A percentile compares a stretch with the other conserved stretches of the same genome.
These are phyloP conservation scores for Fusarium tjaetaba DNA, from an alignment of 2,329 filamentous ascomycete species.

Conservation along the genomic window DNA sequence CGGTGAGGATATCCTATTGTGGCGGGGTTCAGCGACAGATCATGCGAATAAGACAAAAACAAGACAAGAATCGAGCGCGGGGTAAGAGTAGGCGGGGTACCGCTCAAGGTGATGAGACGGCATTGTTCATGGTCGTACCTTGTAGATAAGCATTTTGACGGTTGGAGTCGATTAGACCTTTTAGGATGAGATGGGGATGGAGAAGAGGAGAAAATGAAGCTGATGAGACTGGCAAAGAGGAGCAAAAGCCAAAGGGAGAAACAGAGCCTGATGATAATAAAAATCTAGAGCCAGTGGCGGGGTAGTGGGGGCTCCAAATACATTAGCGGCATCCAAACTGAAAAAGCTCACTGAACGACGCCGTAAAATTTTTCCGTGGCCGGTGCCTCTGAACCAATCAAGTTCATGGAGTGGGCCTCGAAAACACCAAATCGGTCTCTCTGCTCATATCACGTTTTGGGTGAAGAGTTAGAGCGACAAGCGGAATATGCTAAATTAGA, in stretches of 20 bases:
- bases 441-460: background rate
- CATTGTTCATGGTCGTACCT: conserved; percentile 56
- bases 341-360: conserved; percentile 12
- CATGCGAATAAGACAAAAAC: conserved; percentile 21
- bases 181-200: conserved; percentile 26
- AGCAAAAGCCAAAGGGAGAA: conserved; percentile 29
- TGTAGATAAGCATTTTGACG: conserved; percentile 79
- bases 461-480: background rate
- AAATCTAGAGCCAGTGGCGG: conserved; percentile 43
- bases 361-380: conserved; percentile 21
- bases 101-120: background rate
- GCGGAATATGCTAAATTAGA: background rate
- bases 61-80: conserved; percentile 30
- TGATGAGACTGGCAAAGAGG: conserved; percentile 33
- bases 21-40: conserved; percentile 44
- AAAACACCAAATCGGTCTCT: background rate
- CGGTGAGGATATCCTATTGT: conserved; percentile 83
- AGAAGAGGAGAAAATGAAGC: conserved; percentile 20
- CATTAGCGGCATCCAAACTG: conserved; percentile 25
- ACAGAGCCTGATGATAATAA: conserved; percentile 41
- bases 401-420: background rate
- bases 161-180: conserved; percentile 43
- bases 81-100: conserved; percentile 19
- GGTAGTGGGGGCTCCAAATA: conserved; percentile 33
- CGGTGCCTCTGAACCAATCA: background rate